These are phyloP conservation scores for Porphyrellus sp. DNA, from an alignment of 1,284 basidiomycete genomes.

Conservation along the genomic window DNA sequence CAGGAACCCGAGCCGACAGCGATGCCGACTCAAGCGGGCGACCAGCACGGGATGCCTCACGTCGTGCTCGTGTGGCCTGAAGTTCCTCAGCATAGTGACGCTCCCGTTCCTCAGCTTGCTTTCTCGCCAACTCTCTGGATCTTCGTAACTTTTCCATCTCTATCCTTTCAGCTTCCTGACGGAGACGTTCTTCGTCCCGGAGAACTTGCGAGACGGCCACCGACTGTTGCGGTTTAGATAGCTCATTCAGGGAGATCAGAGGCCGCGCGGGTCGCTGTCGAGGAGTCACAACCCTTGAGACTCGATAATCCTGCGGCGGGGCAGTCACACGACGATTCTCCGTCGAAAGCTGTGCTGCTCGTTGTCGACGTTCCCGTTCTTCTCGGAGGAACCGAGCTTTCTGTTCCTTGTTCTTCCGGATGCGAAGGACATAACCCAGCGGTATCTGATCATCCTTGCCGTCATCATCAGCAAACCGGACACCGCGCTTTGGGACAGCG, in stretches of 20 bases:
- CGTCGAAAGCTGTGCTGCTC: slow-evolving; percentile 32
- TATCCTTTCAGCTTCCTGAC: slow-evolving; percentile 46
- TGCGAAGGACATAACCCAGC: slow-evolving; percentile 61
- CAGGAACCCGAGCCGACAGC: slow-evolving; percentile 32
- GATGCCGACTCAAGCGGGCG: slow-evolving; percentile 27
- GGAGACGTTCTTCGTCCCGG: slow-evolving; percentile 48
- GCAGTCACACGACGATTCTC: slow-evolving; percentile 37
- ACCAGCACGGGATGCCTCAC: slow-evolving; percentile 56
- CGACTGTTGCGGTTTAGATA: slow-evolving; percentile 7
- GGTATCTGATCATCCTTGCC: slow-evolving; percentile 64
- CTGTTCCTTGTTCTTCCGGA: slow-evolving; percentile 67
- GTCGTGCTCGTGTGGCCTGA: slow-evolving; percentile 54
- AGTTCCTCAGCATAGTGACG: slow-evolving; percentile 58
- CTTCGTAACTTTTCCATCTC: slow-evolving; percentile 54
- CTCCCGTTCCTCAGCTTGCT: slow-evolving; percentile 52
- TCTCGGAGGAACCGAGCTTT: slow-evolving; percentile 64
- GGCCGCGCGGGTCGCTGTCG: slow-evolving; percentile 20
- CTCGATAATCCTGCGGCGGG: slow-evolving; percentile 12
- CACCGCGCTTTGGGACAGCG: slow-evolving; percentile 50
- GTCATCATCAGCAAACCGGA: slow-evolving; percentile 64
- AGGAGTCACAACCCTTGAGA: slow-evolving; percentile 14
- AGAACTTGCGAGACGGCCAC: slow-evolving; percentile 9
- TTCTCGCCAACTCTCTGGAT: slow-evolving; percentile 55
- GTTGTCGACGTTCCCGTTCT: slow-evolving; percentile 52
- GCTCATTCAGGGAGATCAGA: slow-evolving; percentile 19